phyloP scores from a whole-genome alignment of 176 grass and related monocot genomes.

The Cymbopogon citratus region DNA sequence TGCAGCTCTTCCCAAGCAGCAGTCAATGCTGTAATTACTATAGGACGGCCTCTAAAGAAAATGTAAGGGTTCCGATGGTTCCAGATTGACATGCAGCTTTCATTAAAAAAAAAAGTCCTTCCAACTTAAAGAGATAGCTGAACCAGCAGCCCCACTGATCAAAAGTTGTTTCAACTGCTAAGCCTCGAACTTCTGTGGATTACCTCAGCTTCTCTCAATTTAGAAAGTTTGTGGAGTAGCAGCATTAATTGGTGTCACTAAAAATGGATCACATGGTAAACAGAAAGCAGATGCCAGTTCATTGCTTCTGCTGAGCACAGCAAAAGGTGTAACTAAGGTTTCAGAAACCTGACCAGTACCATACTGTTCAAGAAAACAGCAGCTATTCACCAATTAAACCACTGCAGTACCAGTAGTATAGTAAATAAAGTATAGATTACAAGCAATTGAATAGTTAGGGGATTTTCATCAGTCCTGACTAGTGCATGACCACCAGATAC shows the following conservation, averaged over 20 bases:
- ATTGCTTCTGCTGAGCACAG: neutral
- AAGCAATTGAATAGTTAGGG: neutral
- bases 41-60: neutral
- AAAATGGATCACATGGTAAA: constrained; percentile 20
- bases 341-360: neutral
- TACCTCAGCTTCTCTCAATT: neutral
- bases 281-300: neutral
- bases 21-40: neutral
- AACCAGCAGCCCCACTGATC: neutral
- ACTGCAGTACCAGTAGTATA: neutral
- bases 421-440: neutral
- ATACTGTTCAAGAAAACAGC: neutral
- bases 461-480: neutral
- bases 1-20: neutral
- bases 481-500: neutral
- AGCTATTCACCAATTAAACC: neutral
- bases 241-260: neutral
- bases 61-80: neutral
- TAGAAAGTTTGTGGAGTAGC: neutral
- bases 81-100: neutral
- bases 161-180: neutral
- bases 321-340: neutral
- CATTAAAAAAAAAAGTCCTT: neutral
- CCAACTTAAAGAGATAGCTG: neutral
- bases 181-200: constrained; percentile 9